These are phyloP conservation scores for Chlamydomonas sp. DNA, from an alignment of 139 green algal genomes.

Conservation along the genomic window DNA sequence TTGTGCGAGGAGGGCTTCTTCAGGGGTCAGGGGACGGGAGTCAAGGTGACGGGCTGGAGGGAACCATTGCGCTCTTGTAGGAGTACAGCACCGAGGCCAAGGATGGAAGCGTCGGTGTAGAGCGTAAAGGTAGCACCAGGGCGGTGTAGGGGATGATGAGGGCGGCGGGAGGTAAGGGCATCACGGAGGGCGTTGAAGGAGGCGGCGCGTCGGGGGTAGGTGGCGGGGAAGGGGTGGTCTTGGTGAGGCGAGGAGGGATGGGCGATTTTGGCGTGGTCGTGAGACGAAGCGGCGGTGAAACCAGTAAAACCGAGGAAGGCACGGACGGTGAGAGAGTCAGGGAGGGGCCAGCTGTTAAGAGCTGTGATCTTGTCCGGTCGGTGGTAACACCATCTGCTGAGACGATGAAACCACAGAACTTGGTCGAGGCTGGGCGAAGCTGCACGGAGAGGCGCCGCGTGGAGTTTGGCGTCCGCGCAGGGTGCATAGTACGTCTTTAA, in stretches of 20 bases:
- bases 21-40: too few species aligned
- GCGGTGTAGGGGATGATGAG: conserved; percentile 6
- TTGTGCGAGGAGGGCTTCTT: too few species aligned
- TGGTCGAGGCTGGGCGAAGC: conserved; percentile 40
- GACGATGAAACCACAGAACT: conserved; percentile 44
- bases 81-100: conserved; percentile 45
- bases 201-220: not conserved
- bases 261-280: conserved; percentile 24
- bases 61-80: conserved; percentile 34
- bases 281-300: conserved; percentile 37
- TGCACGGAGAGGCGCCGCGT: conserved; percentile 46
- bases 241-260: conserved; percentile 20
- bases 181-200: not conserved
- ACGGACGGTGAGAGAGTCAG: not conserved
- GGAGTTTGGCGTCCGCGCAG: conserved; percentile 38
- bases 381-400: not conserved
- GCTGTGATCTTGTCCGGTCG: conserved; percentile 13
- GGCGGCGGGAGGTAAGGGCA: conserved; percentile 18
- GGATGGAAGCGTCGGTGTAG: conserved; percentile 45
- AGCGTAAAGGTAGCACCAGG: conserved; percentile 30
- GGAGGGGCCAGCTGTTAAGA: not conserved
- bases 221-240: not conserved
- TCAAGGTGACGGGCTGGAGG: conserved; percentile 45
- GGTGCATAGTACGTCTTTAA: conserved; percentile 43
- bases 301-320: conserved; percentile 37